A percentile compares a stretch with the other conserved stretches of the same genome.
Conservation (phyloP, 177 flowering plant species). For the Vitis hybrid region DNA sequence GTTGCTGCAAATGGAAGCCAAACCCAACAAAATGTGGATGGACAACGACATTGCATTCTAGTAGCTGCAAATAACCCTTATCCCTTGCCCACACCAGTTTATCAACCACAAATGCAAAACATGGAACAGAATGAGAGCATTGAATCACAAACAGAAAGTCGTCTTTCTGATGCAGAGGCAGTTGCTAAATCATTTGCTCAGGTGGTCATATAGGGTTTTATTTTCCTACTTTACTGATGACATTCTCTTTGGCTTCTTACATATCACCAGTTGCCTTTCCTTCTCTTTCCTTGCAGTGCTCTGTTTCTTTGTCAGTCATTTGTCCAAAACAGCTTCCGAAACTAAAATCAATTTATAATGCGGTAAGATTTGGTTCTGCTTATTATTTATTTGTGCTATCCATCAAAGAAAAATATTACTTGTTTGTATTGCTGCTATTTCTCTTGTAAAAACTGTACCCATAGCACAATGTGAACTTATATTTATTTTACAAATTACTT, state of each 20-base stretch:
- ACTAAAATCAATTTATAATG: conserved; percentile 70
- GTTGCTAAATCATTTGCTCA: conserved; percentile 74
- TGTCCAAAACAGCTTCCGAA: conserved; percentile 90
- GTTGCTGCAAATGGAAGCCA: conserved; percentile 47
- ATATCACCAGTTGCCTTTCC: not conserved
- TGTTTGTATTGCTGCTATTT: not conserved
- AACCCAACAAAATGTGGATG: conserved; percentile 54
- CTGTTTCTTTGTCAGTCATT: conserved; percentile 79
- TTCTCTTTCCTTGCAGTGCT: conserved; percentile 57
- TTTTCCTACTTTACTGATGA: not conserved
- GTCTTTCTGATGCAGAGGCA: conserved; percentile 77
- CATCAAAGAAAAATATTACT: too few relatives aligned
- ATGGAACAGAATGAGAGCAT: conserved; percentile 50
- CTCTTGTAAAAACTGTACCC: not conserved
- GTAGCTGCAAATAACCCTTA: conserved; percentile 90
- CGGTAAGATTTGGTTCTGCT: conserved; percentile 45
- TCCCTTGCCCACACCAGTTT: conserved; percentile 82
- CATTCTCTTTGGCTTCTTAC: conserved; percentile 4
- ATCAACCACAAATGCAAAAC: conserved; percentile 53
- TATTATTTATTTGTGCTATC: not conserved
- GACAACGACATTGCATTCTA: conserved; percentile 84
- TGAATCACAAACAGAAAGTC: conserved; percentile 57
- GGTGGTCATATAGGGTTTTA: conserved; percentile 35
- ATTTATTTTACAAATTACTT: not conserved
- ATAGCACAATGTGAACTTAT: not conserved